phyloP scores from a whole-genome alignment of 2,329 filamentous ascomycete species.

The Sclerotinia minor region DNA sequence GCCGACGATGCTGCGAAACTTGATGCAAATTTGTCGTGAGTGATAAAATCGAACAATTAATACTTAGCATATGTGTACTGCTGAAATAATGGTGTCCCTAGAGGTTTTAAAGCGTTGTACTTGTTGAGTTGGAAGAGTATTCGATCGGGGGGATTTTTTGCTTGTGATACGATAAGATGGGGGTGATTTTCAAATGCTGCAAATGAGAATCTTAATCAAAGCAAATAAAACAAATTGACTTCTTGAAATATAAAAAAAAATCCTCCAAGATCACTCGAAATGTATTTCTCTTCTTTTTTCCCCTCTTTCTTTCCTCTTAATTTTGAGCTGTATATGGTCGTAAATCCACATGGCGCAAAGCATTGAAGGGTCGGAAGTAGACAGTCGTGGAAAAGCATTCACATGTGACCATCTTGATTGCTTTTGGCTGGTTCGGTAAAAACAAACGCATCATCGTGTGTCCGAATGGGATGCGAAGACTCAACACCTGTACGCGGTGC shows the following conservation, averaged over 20 bases:
- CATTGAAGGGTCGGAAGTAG: neutral
- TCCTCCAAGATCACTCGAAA: neutral
- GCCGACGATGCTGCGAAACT: conserved; percentile 28
- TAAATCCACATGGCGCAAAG: conserved; percentile 13
- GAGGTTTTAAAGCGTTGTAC: neutral
- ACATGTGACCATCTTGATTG: conserved; percentile 19
- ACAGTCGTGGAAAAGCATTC: conserved; percentile 3
- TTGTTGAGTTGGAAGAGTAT: conserved; percentile 5
- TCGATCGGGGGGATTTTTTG: conserved; percentile 13
- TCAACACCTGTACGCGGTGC: no score
- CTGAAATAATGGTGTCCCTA: neutral
- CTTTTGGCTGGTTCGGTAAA: conserved; percentile 19
- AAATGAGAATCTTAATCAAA: neutral
- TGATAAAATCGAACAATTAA: conserved; percentile 1
- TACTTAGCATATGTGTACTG: conserved; percentile 2
- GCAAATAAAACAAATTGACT: neutral
- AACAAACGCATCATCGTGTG: neutral
- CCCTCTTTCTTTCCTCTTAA: neutral
- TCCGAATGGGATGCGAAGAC: no score
- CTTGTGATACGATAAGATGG: conserved; percentile 23
- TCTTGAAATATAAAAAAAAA: neutral
- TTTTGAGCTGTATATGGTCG: neutral
- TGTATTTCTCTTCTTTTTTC: neutral
- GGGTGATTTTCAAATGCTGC: neutral
- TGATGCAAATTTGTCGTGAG: neutral